phyloP scores from a whole-genome alignment of 371 early-diverging fungal genomes.

The Circinella umbellata region DNA sequence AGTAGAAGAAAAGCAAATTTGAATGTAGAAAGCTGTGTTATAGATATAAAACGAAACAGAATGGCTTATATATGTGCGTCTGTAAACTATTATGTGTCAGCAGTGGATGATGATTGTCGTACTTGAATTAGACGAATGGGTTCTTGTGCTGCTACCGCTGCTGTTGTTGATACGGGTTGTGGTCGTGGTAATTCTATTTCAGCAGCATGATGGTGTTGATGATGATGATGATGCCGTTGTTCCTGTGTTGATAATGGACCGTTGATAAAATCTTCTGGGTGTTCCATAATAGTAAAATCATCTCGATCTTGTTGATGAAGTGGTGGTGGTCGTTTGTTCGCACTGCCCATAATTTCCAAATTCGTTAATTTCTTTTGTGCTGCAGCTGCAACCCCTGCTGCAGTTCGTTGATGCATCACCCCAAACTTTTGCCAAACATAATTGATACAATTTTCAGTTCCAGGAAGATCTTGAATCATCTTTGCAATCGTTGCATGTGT shows the following conservation, averaged over 20 bases:
- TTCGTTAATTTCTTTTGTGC: constrained; percentile 47
- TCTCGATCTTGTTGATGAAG: constrained; percentile 13
- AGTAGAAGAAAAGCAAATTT: too few species aligned
- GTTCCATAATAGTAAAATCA: constrained; percentile 5
- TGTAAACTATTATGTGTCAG: too few species aligned
- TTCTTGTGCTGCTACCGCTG: neutral
- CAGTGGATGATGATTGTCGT: neutral
- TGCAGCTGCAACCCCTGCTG: constrained; percentile 53
- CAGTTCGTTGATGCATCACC: constrained; percentile 48
- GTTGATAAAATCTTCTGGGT: neutral
- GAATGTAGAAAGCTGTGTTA: too few species aligned
- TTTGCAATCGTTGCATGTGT: constrained; percentile 86
- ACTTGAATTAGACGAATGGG: neutral
- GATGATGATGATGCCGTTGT: too few species aligned
- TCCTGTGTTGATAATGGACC: too few species aligned
- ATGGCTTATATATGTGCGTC: too few species aligned
- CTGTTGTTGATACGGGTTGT: neutral
- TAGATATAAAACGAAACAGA: too few species aligned
- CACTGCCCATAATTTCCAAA: constrained; percentile 45
- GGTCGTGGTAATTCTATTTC: too few species aligned
- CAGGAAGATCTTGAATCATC: constrained; percentile 88
- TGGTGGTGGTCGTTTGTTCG: constrained; percentile 10
- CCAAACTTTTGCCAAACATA: constrained; percentile 76
- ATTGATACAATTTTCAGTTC: constrained; percentile 70
- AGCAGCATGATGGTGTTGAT: too few species aligned